phyloP scores from a whole-genome alignment of 306 rosid genomes.

The Prunus fruticosa region DNA sequence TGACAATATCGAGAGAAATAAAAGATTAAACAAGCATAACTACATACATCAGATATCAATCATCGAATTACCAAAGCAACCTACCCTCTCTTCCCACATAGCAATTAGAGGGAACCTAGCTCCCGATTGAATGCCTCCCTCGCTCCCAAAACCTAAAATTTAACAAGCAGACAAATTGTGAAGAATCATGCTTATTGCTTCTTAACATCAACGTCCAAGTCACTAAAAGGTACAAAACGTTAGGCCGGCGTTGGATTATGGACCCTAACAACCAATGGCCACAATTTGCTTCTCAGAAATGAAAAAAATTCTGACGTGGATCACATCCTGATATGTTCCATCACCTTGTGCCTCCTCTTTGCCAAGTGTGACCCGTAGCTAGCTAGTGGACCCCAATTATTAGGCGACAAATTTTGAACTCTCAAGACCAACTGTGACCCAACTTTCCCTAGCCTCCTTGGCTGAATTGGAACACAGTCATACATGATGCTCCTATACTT shows the following conservation, averaged over 20 bases:
- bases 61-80: too few species aligned
- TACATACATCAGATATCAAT: too few species aligned
- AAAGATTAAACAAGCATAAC: too few species aligned
- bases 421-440: not conserved
- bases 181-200: not conserved
- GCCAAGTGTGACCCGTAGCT: not conserved
- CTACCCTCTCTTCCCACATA: too few species aligned
- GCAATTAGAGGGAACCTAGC: too few species aligned
- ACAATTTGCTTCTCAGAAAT: slow-evolving; percentile 31
- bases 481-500: not conserved
- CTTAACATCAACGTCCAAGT: not conserved
- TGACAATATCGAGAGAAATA: too few species aligned
- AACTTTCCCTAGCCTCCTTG: not conserved
- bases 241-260: slow-evolving; percentile 13
- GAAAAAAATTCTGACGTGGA: slow-evolving; percentile 38
- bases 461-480: slow-evolving; percentile 7
- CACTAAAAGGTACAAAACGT: not conserved
- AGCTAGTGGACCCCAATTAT: slow-evolving; percentile 2
- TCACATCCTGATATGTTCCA: not conserved
- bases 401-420: not conserved
- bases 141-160: not conserved
- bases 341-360: not conserved
- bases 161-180: not conserved
- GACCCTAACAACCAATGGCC: slow-evolving; percentile 13
- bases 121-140: too few species aligned